These are phyloP conservation scores for Talaromyces sp. DNA, from an alignment of 2,329 filamentous ascomycete genomes.

Conservation along the genomic window DNA sequence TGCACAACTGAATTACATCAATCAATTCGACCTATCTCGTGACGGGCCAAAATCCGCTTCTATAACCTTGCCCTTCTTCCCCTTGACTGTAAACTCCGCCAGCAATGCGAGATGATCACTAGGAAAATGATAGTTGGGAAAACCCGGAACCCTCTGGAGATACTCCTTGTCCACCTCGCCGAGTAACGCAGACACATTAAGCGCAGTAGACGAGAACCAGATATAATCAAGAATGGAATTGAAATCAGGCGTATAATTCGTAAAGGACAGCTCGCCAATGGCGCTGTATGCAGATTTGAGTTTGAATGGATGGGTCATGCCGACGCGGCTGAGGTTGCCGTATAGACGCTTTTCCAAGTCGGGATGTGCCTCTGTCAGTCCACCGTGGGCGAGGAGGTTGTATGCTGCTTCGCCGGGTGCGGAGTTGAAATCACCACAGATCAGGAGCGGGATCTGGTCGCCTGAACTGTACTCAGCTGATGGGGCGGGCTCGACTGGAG, in stretches of 20 bases:
- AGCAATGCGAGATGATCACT: conserved; percentile 88
- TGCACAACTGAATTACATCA: conserved; percentile 34
- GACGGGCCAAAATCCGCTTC: conserved; percentile 62
- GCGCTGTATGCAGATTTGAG: conserved; percentile 85
- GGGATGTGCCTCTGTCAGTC: conserved; percentile 71
- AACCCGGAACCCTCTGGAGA: conserved; percentile 81
- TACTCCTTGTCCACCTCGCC: conserved; percentile 85
- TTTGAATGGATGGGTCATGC: conserved; percentile 92
- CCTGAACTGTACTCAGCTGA: conserved; percentile 84
- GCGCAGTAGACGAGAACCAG: conserved; percentile 90
- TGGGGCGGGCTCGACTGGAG: conserved; percentile 64
- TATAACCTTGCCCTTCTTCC: conserved; percentile 72
- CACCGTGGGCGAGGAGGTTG: conserved; percentile 80
- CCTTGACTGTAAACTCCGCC: conserved; percentile 86
- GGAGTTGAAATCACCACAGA: conserved; percentile 97
- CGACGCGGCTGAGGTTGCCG: conserved; percentile 86
- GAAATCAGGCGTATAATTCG: conserved; percentile 96
- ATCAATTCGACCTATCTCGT: conserved; percentile 33
- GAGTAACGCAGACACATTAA: conserved; percentile 79
- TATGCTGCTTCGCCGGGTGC: conserved; percentile 84
- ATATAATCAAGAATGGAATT: conserved; percentile 93
- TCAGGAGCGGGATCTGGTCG: conserved; percentile 82
- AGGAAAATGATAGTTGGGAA: conserved; percentile 92
- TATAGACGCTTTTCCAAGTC: conserved; percentile 82
- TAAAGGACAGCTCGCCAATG: conserved; percentile 85